A percentile compares a stretch with the other conserved stretches of the same genome.
These are phyloP conservation scores for Fragaria ananassa DNA, from an alignment of 306 rosid genomes.

Conservation along the genomic window DNA sequence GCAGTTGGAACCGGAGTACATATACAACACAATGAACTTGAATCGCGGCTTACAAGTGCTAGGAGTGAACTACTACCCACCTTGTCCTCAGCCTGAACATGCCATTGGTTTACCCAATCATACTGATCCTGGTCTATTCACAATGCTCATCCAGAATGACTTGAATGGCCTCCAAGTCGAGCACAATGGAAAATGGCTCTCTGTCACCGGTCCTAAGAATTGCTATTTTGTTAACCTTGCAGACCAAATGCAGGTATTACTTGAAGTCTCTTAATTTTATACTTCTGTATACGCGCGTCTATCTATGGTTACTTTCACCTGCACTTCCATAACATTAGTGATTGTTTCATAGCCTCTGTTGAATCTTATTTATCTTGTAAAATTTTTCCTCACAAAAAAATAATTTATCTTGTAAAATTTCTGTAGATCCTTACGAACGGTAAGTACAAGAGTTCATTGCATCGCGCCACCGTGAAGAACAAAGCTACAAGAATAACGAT, in stretches of 20 bases:
- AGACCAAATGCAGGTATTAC: slow-evolving; percentile 9
- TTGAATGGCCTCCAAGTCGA: slow-evolving; percentile 25
- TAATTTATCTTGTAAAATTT: too few relatives aligned
- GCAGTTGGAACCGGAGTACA: slow-evolving; percentile 29
- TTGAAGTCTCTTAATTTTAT: too few relatives aligned
- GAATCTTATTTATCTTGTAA: too few relatives aligned
- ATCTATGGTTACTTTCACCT: too few relatives aligned
- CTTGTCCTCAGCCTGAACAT: slow-evolving; percentile 36
- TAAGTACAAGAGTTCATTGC: slow-evolving; percentile 45
- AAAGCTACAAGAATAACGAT: slow-evolving; percentile 47
- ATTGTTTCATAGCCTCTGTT: too few relatives aligned
- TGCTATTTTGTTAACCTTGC: slow-evolving; percentile 22
- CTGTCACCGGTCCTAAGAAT: slow-evolving; percentile 16
- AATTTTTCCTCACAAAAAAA: too few relatives aligned
- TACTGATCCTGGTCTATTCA: slow-evolving; percentile 22
- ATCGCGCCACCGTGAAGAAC: slow-evolving; percentile 43
- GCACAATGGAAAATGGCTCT: slow-evolving; percentile 29
- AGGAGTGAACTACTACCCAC: slow-evolving; percentile 22
- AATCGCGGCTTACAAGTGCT: slow-evolving; percentile 22
- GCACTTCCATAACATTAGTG: too few relatives aligned
- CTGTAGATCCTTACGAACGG: slow-evolving; percentile 42
- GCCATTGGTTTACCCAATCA: slow-evolving; percentile 29
- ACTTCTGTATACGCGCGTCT: too few relatives aligned
- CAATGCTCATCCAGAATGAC: slow-evolving; percentile 21
- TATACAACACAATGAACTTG: slow-evolving; percentile 9